A percentile compares a stretch with the other conserved stretches of the same genome.
Conservation (phyloP, 2,329 filamentous ascomycete species). For the Sphaerulina vaccinii region DNA sequence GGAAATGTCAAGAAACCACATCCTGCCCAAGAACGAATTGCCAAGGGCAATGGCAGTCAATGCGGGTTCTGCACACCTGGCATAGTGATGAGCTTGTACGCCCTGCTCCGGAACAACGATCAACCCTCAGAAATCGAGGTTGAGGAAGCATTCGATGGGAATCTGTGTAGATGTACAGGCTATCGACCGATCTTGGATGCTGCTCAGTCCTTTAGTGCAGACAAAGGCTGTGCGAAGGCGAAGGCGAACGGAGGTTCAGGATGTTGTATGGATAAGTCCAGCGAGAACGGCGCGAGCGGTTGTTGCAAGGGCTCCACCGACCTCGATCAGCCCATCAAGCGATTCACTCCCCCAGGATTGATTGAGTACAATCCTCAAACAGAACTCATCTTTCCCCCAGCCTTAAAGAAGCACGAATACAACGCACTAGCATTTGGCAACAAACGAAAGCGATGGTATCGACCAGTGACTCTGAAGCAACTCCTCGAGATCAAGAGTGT, state of each 20-base stretch:
- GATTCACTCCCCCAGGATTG: constrained; percentile 83
- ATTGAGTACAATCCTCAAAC: constrained; percentile 94
- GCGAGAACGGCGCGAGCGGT: constrained; percentile 51
- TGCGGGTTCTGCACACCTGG: constrained; percentile 96
- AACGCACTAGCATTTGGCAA: constrained; percentile 86
- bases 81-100: constrained; percentile 97
- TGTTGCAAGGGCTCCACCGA: constrained; percentile 53
- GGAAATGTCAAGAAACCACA: constrained; percentile 84
- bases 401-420: constrained; percentile 77
- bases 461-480: constrained; percentile 82
- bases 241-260: constrained; percentile 59
- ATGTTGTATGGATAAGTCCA: constrained; percentile 66
- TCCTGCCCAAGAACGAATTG: constrained; percentile 85
- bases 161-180: constrained; percentile 91
- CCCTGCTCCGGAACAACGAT: constrained; percentile 80
- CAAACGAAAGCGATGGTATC: constrained; percentile 90
- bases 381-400: constrained; percentile 89
- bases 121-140: constrained; percentile 76
- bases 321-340: constrained; percentile 52
- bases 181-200: constrained; percentile 93
- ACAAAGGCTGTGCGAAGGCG: constrained; percentile 56
- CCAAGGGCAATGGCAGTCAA: constrained; percentile 87
- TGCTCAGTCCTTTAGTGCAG: constrained; percentile 77
- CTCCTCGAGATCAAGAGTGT: constrained; percentile 86
- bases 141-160: constrained; percentile 96